Evolutionary conservation across 2,329 filamentous ascomycete genomes (phyloP), one percentile per base, ranked within the genome.

Genomic region (Aspergillus vadensis): DNA sequence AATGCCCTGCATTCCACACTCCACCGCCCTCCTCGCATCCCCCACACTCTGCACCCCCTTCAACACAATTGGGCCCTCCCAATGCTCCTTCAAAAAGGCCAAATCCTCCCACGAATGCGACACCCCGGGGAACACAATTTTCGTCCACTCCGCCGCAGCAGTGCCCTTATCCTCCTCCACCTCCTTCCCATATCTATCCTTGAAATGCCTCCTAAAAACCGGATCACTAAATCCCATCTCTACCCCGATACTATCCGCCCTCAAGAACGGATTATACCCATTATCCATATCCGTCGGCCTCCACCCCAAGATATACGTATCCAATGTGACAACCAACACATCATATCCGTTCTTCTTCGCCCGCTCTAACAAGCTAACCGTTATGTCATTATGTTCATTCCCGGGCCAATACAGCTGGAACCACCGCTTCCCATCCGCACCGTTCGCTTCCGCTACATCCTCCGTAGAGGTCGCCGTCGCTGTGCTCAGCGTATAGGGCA

Each of bases 331-430:
- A 5, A 92, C 84, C 0, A 91, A 79, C 0, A 86, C 87, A 43
- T 80, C 82, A 75, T 83, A 91, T 1, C 88, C 88, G 10, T 78
- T 80, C 0, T 73, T 77, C 68, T 85, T 85, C 0, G 88, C 89
- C 0, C 88, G 80, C 0, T 72, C 65, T 2, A 92, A 79, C 23
- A 91, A 75, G 52, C 84, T 88, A 0, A 81, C 77, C 0, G 89
- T 91, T 50, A 91, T 78, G 4, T 87, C 85, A 51, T 91, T 83
- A 57, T 85, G 82, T 38, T 83, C 67, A 44, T 69, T 68, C 1
- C 48, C 74, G 0, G 89, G 88, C 87, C 88, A 91, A 76, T 92
- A 92, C 0, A 92, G 82, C 71, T 92, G 90, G 71, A 83, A 92
- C 88, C 88, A 92, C 3, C 87, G 78, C 15, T 81, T 76, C 0